Evolutionary conservation across 2,329 filamentous ascomycete genomes (phyloP), one percentile per base, ranked within the genome.

Genomic region (Aspergillus awamori): DNA sequence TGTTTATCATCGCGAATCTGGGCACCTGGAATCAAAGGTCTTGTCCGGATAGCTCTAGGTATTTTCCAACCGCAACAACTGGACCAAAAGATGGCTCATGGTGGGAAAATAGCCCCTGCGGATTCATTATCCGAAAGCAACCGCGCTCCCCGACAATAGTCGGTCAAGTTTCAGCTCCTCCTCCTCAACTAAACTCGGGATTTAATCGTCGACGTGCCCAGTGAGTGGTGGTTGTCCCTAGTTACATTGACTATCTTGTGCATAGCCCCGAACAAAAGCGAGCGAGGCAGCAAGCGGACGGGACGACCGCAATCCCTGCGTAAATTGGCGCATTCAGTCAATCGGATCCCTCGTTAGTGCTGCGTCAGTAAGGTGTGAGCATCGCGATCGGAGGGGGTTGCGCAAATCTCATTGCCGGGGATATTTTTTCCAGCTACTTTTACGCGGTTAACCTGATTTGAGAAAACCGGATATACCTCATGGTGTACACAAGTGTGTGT

Each of bases 251-350:
- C 33, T 15, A 36, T 36, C 33, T 36, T 13, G 33, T 36, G 26
- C 45, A 8, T 49, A 53, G 49, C 49, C 38, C 49, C 49, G 49
- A 53, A 53, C 8, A 53, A 53, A 28, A 38, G 28, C 49, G 28
- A 38, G 33, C 7, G 11, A 17, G 28, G n/a, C 28, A 52, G 48
- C 28, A 20, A 36, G 17, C 13, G 20, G 17, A 49, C 45, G 17
- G 17, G 20, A 49, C 17, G 45, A 49, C 13, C 3, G 15, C 33
- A 30, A 55, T 45, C 53, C 53, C 38, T 55, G 53, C 53, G 53
- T 24, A 45, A 38, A 55, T 55, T 55, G 41, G n/a, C 30, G 53
- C 33, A 36, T 36, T 30, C 11, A 6, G 33, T 36, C 33, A 13
- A 36, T 15, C 11, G 33, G 33, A 36, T 6, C 33, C 33, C 24